Evolutionary conservation across 805 yeast species (phyloP).

Genomic region (Metschnikowia baotianmanensis): DNA sequence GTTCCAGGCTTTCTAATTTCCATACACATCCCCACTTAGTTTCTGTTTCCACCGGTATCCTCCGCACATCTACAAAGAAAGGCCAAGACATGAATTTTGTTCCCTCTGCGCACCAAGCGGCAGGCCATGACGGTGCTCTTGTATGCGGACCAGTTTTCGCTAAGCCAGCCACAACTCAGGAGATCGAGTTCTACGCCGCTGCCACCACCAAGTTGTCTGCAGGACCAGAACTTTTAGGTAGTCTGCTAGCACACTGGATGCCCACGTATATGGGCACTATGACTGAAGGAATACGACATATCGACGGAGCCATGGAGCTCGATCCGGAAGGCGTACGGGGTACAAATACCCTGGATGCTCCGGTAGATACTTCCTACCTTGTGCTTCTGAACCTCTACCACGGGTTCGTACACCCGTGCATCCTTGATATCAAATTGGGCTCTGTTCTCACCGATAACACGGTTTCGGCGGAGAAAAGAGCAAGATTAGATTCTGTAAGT

Average conservation of each 20-base stretch:
- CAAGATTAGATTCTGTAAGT: conserved; percentile 63
- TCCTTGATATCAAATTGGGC: conserved; percentile 86
- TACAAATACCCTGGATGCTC: neutral
- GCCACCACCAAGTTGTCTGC: conserved; percentile 19
- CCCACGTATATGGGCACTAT: conserved; percentile 66
- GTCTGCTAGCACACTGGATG: conserved; percentile 50
- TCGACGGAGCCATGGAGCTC: conserved; percentile 7
- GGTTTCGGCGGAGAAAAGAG: conserved; percentile 50
- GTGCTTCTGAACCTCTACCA: conserved; percentile 70
- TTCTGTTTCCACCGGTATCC: neutral
- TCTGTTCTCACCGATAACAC: conserved; percentile 60
- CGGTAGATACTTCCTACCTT: conserved; percentile 32
- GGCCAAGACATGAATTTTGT: conserved; percentile 17
- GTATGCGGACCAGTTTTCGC: conserved; percentile 69
- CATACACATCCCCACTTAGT: too few species aligned
- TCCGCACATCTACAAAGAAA: too few species aligned
- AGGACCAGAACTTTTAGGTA: conserved; percentile 29
- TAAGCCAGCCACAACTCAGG: conserved; percentile 64
- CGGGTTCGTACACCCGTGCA: conserved; percentile 63
- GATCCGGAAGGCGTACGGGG: conserved; percentile 6
- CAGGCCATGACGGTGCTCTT: conserved; percentile 86
- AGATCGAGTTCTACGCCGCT: conserved; percentile 68
- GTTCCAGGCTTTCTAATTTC: too few species aligned
- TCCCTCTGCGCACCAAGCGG: conserved; percentile 61
- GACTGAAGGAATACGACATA: conserved; percentile 34